A percentile compares a stretch with the other conserved stretches of the same genome.
These are phyloP conservation scores for Dendrothele bispora DNA, from an alignment of 768 basidiomycete genomes.

Conservation along the genomic window DNA sequence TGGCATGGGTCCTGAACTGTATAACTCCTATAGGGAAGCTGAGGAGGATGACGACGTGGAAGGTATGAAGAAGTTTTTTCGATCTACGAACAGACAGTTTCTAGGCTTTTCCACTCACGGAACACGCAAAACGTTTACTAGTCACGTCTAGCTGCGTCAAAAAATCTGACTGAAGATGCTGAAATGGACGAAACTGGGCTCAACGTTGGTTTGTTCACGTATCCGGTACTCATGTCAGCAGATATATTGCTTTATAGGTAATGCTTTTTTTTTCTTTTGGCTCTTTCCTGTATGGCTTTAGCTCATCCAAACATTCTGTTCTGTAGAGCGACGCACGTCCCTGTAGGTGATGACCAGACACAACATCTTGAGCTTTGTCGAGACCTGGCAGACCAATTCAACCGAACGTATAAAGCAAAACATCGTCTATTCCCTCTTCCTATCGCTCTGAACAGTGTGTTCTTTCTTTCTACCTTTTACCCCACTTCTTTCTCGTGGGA, in stretches of 20 bases:
- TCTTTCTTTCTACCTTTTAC: background rate
- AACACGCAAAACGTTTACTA: slow-evolving; percentile 5
- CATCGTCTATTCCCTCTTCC: slow-evolving; percentile 72
- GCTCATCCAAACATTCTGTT: background rate
- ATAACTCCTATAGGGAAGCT: slow-evolving; percentile 81
- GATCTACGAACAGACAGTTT: too few species aligned
- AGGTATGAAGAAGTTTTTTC: slow-evolving; percentile 52
- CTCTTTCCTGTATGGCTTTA: background rate
- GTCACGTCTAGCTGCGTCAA: slow-evolving; percentile 69
- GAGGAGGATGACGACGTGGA: slow-evolving; percentile 95
- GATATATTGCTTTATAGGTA: slow-evolving; percentile 88
- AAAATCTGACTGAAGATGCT: slow-evolving; percentile 73
- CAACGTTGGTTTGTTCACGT: slow-evolving; percentile 85
- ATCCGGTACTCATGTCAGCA: slow-evolving; percentile 91
- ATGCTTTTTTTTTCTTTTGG: slow-evolving; percentile 13
- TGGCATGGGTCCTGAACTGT: slow-evolving; percentile 90
- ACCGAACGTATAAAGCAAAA: slow-evolving; percentile 54
- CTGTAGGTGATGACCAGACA: slow-evolving; percentile 94
- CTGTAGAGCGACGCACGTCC: slow-evolving; percentile 83
- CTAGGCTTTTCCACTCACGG: background rate
- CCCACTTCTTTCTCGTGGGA: background rate
- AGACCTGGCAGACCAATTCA: slow-evolving; percentile 83
- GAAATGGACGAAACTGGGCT: slow-evolving; percentile 82
- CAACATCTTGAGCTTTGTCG: slow-evolving; percentile 91
- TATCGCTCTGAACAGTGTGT: slow-evolving; percentile 70